Conservation (phyloP, 2,329 filamentous ascomycete species). For the Cercospora sojina region DNA sequence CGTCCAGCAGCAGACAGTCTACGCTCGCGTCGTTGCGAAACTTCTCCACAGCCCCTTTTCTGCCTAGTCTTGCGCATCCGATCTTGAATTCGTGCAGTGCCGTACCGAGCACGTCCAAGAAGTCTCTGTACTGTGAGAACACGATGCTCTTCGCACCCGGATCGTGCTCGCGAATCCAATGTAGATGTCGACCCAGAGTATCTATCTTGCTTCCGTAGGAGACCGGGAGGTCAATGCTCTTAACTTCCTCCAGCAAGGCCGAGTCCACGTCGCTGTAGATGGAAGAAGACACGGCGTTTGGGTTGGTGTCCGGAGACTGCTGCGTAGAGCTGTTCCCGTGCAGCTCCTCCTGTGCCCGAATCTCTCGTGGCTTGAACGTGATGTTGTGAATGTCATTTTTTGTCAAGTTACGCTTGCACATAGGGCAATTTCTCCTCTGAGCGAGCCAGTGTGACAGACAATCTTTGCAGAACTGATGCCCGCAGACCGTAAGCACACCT, state of each 20-base stretch:
- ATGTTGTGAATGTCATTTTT: conserved; percentile 77
- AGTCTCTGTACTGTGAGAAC: conserved; percentile 89
- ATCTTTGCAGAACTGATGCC: conserved; percentile 87
- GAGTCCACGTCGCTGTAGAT: conserved; percentile 80
- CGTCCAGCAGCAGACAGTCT: conserved; percentile 87
- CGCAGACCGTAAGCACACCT: conserved; percentile 83
- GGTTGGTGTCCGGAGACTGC: conserved; percentile 61
- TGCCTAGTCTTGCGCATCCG: conserved; percentile 68
- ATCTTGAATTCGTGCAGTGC: conserved; percentile 74
- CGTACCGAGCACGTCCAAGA: conserved; percentile 68
- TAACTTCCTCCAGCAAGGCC: conserved; percentile 73
- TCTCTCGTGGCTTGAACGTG: conserved; percentile 71
- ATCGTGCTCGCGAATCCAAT: conserved; percentile 82
- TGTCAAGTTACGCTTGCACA: conserved; percentile 72
- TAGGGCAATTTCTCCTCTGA: conserved; percentile 72
- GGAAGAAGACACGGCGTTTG: conserved; percentile 42
- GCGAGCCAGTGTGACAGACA: conserved; percentile 80
- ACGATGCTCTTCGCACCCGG: conserved; percentile 87
- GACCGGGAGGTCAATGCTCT: conserved; percentile 66
- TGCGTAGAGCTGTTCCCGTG: neutral
- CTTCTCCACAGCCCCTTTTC: conserved; percentile 64
- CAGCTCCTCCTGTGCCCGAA: conserved; percentile 64
- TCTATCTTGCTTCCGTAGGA: conserved; percentile 92
- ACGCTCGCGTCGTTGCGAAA: conserved; percentile 73
- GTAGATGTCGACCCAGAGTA: conserved; percentile 67